Conservation (phyloP, 306 rosid species). For the Lablab purpureus region DNA sequence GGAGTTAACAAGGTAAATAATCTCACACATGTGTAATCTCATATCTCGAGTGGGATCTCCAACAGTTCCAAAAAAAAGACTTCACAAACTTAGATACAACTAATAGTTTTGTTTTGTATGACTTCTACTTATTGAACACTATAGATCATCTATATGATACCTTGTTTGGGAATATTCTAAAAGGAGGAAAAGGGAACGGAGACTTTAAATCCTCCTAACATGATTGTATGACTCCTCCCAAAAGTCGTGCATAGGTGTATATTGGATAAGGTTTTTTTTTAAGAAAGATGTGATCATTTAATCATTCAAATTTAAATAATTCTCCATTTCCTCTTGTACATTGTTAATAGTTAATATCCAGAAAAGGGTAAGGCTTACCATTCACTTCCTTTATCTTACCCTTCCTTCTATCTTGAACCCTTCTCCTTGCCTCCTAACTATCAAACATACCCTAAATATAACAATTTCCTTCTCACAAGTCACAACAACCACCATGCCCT, state of each 20-base stretch:
- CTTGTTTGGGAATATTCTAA: not conserved
- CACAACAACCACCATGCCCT: conserved; percentile 14
- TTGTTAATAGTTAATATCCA: not conserved
- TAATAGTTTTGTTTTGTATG: too few species aligned
- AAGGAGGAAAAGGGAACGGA: not conserved
- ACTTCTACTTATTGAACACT: too few species aligned
- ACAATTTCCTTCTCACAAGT: conserved; percentile 22
- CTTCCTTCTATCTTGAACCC: not conserved
- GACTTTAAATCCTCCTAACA: not conserved
- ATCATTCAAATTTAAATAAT: not conserved
- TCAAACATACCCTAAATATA: conserved; percentile 13
- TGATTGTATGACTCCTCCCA: not conserved
- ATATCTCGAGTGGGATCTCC: too few species aligned
- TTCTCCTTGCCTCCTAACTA: not conserved
- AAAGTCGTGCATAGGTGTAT: not conserved
- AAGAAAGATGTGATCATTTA: not conserved
- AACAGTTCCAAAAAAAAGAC: too few species aligned
- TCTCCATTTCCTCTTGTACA: not conserved
- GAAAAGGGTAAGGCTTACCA: not conserved
- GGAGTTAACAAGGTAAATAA: too few species aligned
- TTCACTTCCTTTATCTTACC: not conserved
- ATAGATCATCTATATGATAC: too few species aligned
- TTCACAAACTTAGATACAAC: too few species aligned
- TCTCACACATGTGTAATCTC: too few species aligned
- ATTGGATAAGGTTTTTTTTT: not conserved